A percentile compares a stretch with the other conserved stretches of the same genome.
These are phyloP conservation scores for Phytopythium boreale DNA, from an alignment of 352 stramenopile species.

Conservation along the genomic window DNA sequence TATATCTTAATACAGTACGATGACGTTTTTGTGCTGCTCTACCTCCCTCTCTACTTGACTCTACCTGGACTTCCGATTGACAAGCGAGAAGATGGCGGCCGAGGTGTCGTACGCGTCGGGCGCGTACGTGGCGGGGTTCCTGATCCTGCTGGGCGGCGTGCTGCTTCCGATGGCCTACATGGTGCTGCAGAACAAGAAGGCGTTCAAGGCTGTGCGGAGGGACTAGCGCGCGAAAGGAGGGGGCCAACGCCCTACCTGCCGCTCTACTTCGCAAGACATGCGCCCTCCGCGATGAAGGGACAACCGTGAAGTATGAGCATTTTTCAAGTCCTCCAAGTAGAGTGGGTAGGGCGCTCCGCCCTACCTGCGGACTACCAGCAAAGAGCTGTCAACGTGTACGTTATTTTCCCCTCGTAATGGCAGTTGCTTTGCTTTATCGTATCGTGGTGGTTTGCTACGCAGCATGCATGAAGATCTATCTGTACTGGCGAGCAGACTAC, in stretches of 20 bases:
- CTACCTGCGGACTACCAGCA: neutral
- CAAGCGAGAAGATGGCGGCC: constrained; percentile 11
- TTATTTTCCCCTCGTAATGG: neutral
- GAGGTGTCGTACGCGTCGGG: constrained; percentile 70
- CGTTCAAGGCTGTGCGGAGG: constrained; percentile 76
- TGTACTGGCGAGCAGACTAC: neutral
- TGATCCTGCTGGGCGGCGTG: constrained; percentile 67
- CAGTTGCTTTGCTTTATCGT: neutral
- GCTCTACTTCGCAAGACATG: neutral
- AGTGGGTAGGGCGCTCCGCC: neutral
- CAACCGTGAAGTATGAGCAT: neutral
- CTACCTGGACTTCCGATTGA: constrained; percentile 11
- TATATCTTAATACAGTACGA: neutral
- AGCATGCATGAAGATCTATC: neutral
- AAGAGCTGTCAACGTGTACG: neutral
- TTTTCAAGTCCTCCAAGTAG: neutral
- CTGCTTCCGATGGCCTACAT: constrained; percentile 82
- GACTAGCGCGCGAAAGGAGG: constrained; percentile 25
- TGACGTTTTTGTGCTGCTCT: too few species aligned
- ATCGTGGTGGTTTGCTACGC: neutral
- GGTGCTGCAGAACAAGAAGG: constrained; percentile 86
- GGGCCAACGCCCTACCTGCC: neutral
- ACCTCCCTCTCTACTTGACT: too few species aligned
- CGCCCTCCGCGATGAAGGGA: neutral
- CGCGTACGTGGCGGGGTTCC: constrained; percentile 62